A percentile compares a stretch with the other conserved stretches of the same genome.
phyloP scores from a whole-genome alignment of 2,329 filamentous ascomycete species.

The Stagonosporopsis tanaceti region DNA sequence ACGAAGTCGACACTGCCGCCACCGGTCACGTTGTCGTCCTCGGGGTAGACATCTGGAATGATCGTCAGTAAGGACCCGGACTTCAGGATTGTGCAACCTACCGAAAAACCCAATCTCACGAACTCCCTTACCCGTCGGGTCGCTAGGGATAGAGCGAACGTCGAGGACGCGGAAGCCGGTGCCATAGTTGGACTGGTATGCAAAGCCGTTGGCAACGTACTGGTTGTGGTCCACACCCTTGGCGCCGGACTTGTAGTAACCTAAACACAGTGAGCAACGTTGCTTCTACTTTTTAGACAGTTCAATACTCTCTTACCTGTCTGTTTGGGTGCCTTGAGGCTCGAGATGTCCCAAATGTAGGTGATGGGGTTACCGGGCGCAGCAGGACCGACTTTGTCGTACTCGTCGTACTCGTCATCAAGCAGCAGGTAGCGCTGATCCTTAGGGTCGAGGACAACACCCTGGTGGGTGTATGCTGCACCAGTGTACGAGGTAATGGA shows the following conservation, averaged over 20 bases:
- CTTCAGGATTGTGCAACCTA: neutral
- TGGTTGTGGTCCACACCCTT: conserved; percentile 58
- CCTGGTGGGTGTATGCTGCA: conserved; percentile 67
- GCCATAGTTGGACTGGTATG: conserved; percentile 56
- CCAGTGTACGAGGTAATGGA: conserved; percentile 65
- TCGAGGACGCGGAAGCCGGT: conserved; percentile 54
- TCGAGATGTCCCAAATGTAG: conserved; percentile 52
- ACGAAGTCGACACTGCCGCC: conserved; percentile 54
- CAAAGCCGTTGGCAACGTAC: conserved; percentile 53
- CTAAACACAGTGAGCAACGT: neutral
- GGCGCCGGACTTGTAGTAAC: conserved; percentile 50
- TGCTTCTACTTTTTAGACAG: neutral
- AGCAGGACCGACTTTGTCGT: conserved; percentile 47
- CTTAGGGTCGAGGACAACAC: conserved; percentile 57
- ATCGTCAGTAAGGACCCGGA: neutral
- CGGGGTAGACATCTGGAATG: conserved; percentile 51
- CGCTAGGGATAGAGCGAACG: conserved; percentile 51
- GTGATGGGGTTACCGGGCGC: conserved; percentile 47
- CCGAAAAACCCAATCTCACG: conserved; percentile 44
- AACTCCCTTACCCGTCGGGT: conserved; percentile 52
- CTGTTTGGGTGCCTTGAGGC: conserved; percentile 47
- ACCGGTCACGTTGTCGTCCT: conserved; percentile 50
- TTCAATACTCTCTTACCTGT: conserved; percentile 40
- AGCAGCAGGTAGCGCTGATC: conserved; percentile 49
- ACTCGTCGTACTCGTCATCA: conserved; percentile 52